phyloP scores from a whole-genome alignment of 2,329 filamentous ascomycete genomes.

The Colletotrichum sp. region DNA sequence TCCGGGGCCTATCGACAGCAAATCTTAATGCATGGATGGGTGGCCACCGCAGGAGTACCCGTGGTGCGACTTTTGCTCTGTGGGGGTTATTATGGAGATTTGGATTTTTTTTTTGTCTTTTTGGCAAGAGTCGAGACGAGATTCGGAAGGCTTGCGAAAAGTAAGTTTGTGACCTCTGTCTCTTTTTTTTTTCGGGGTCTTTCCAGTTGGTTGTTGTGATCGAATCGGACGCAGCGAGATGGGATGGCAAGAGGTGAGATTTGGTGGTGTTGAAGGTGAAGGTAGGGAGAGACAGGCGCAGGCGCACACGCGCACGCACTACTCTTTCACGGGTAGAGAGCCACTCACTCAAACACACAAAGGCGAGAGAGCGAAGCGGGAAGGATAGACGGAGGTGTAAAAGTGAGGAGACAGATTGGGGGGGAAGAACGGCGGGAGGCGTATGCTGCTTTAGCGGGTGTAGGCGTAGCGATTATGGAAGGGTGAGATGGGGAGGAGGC shows the following conservation, averaged over 20 bases:
- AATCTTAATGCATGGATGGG: conserved; percentile 22
- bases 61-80: conserved; percentile 19
- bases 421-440: neutral
- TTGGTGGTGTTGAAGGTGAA: conserved; percentile 2
- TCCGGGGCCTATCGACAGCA: conserved; percentile 21
- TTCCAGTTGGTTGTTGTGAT: neutral
- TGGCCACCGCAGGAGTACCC: conserved; percentile 16
- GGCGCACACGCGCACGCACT: neutral
- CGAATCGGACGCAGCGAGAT: conserved; percentile 17
- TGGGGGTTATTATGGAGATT: conserved; percentile 15
- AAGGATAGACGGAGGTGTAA: neutral
- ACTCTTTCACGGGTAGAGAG: neutral
- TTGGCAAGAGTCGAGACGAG: conserved; percentile 2
- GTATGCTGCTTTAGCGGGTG: neutral
- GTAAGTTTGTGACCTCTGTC: neutral
- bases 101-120: neutral
- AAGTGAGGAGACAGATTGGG: neutral
- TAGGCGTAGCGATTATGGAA: neutral
- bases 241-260: conserved; percentile 16
- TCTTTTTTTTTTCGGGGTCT: neutral
- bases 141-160: neutral
- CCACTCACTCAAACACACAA: neutral
- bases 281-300: neutral
- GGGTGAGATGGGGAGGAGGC: neutral
- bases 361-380: conserved; percentile 2